Evolutionary conservation across 2,329 filamentous ascomycete species (phyloP).

Genomic region (Colletotrichum lupini): DNA sequence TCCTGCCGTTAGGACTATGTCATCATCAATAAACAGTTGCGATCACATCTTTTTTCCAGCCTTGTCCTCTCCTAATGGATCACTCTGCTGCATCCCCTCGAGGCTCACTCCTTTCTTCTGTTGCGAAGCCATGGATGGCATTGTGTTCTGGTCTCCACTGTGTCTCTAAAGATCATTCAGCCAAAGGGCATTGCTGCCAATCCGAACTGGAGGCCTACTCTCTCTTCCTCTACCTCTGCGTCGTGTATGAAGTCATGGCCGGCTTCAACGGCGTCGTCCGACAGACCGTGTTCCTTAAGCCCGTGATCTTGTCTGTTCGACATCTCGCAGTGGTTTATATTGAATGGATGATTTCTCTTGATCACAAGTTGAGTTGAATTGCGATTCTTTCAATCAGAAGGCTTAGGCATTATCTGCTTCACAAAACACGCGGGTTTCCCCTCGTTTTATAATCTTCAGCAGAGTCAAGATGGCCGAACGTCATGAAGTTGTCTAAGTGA

Average conservation of each 20-base stretch:
- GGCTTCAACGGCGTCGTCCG: slow-evolving; percentile 40
- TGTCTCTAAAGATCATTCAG: slow-evolving; percentile 2
- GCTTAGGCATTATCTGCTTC: no score
- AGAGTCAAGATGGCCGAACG: neutral
- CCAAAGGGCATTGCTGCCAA: neutral
- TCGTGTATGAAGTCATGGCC: slow-evolving; percentile 48
- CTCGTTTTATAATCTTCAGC: neutral
- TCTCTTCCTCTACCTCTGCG: slow-evolving; percentile 48
- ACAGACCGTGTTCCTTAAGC: slow-evolving; percentile 22
- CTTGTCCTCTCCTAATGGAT: slow-evolving; percentile 2
- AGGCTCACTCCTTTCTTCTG: slow-evolving; percentile 16
- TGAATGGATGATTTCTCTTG: neutral
- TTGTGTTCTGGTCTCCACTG: slow-evolving; percentile 11
- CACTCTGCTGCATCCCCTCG: neutral
- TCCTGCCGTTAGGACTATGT: neutral
- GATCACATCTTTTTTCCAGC: neutral
- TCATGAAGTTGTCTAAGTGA: slow-evolving; percentile 6
- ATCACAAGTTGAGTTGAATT: neutral
- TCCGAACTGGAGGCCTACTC: slow-evolving; percentile 28
- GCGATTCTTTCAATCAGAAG: neutral
- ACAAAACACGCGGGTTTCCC: no score
- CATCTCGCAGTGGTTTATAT: neutral
- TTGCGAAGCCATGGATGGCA: slow-evolving; percentile 17
- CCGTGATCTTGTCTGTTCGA: slow-evolving; percentile 24
- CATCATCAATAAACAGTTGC: no score